These are phyloP conservation scores for Ceratocystiopsis minuta DNA, from an alignment of 2,329 filamentous ascomycete genomes.

Conservation along the genomic window DNA sequence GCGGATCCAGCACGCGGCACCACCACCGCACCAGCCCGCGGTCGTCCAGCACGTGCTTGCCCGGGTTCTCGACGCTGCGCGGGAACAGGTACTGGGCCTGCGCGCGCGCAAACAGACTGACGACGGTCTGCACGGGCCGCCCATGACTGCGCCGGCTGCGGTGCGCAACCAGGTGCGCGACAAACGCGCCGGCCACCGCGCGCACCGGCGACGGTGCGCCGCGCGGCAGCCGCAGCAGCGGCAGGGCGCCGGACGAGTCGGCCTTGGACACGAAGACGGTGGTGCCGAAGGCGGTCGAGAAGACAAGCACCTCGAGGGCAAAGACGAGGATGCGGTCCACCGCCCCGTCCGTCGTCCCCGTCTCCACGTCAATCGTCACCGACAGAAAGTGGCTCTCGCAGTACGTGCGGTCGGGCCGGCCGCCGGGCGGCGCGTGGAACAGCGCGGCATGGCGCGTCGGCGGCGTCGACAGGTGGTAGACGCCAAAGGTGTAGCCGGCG, in stretches of 20 bases:
- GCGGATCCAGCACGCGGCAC: conserved; percentile 69
- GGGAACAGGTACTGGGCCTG: conserved; percentile 93
- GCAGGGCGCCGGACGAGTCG: conserved; percentile 80
- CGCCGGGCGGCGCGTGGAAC: conserved; percentile 58
- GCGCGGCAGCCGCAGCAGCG: conserved; percentile 43
- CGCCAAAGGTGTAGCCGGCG: conserved; percentile 38
- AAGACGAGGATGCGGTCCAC: conserved; percentile 54
- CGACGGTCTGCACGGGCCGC: conserved; percentile 46
- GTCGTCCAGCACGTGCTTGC: conserved; percentile 86
- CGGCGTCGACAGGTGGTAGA: conserved; percentile 78
- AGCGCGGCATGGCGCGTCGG: conserved; percentile 58
- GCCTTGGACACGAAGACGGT: conserved; percentile 94
- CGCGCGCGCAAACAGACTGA: conserved; percentile 82
- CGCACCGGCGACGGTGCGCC: conserved; percentile 56
- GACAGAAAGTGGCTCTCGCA: conserved; percentile 66
- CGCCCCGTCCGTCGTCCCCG: too few relatives aligned
- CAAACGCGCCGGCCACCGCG: conserved; percentile 54
- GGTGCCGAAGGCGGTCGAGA: conserved; percentile 60
- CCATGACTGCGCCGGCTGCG: conserved; percentile 42
- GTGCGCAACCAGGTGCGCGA: conserved; percentile 54
- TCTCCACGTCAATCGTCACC: conserved; percentile 25
- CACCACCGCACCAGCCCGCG: conserved; percentile 87
- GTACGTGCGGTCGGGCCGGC: conserved; percentile 58
- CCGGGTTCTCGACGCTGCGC: conserved; percentile 64
- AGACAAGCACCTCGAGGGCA: conserved; percentile 75